A percentile compares a stretch with the other conserved stretches of the same genome.
These are phyloP conservation scores for Trichophyton rubrum DNA, from an alignment of 2,329 filamentous ascomycete species.

Conservation along the genomic window DNA sequence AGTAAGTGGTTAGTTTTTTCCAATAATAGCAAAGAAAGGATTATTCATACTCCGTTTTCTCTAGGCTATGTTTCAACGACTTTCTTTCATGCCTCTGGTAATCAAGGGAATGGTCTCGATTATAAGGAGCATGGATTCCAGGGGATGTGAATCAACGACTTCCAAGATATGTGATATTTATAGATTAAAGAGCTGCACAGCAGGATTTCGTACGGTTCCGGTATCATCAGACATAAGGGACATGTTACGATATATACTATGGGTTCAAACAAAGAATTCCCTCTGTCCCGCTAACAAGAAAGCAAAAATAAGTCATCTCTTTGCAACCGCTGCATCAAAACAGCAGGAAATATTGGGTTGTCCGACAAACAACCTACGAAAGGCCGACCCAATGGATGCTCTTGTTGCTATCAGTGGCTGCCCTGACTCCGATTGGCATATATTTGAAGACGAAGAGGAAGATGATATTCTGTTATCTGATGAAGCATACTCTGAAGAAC, in stretches of 20 bases:
- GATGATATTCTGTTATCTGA: slow-evolving; percentile 1
- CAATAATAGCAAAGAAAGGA: not conserved
- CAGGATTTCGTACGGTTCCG: not conserved
- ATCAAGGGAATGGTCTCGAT: slow-evolving; percentile 25
- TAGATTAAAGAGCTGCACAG: no score
- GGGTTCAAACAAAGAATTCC: slow-evolving; percentile 22
- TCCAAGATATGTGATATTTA: slow-evolving; percentile 6
- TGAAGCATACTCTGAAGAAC: not conserved
- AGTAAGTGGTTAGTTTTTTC: slow-evolving; percentile 14
- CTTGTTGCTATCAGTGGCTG: not conserved
- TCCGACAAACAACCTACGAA: not conserved
- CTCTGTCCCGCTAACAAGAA: slow-evolving; percentile 14
- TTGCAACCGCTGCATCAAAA: not conserved
- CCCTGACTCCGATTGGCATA: not conserved
- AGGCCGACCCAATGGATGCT: not conserved
- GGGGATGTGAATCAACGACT: slow-evolving; percentile 12
- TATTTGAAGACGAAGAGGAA: not conserved
- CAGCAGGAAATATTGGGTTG: not conserved
- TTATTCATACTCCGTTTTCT: not conserved
- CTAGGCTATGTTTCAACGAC: slow-evolving; percentile 27
- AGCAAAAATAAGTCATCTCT: slow-evolving; percentile 5
- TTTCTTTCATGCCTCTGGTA: slow-evolving; percentile 24
- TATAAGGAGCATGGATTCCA: slow-evolving; percentile 16
- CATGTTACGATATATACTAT: slow-evolving; percentile 22
- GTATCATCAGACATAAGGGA: slow-evolving; percentile 10